Percentiles rank a stretch among this genome's conserved stretches.
These are phyloP conservation scores for Globisporangium polare DNA, from an alignment of 352 stramenopile species.

Conservation along the genomic window DNA sequence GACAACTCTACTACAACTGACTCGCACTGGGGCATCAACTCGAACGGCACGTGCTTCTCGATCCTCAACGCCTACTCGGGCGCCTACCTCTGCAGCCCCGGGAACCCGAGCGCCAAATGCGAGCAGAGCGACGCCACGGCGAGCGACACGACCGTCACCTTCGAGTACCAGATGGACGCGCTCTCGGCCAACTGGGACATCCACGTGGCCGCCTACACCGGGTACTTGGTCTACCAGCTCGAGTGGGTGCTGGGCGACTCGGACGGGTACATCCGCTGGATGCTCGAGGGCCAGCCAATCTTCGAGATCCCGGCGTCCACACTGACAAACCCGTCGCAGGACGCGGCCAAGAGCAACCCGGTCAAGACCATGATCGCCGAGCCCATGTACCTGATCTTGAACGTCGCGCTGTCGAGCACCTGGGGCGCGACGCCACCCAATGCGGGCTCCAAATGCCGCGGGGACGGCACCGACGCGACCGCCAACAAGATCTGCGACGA, in stretches of 20 bases:
- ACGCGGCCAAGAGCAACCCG: conserved; percentile 51
- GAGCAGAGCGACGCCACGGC: conserved; percentile 33
- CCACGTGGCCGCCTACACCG: conserved; percentile 58
- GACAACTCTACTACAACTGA: conserved; percentile 23
- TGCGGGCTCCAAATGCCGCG: conserved; percentile 47
- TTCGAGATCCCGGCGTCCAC: conserved; percentile 79
- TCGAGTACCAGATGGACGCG: conserved; percentile 73
- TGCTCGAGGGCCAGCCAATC: conserved; percentile 74
- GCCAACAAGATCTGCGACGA: conserved; percentile 51
- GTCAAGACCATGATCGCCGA: conserved; percentile 93
- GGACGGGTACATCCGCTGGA: conserved; percentile 62
- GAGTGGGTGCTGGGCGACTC: conserved; percentile 62
- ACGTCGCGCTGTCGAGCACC: conserved; percentile 90
- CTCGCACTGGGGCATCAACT: conserved; percentile 62
- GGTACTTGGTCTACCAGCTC: conserved; percentile 55
- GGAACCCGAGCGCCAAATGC: conserved; percentile 48
- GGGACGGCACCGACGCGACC: conserved; percentile 36
- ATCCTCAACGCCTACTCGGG: conserved; percentile 63
- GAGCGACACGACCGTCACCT: conserved; percentile 53
- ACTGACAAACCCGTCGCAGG: conserved; percentile 47
- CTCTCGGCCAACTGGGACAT: conserved; percentile 66
- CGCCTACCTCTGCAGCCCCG: conserved; percentile 52
- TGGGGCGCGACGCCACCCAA: conserved; percentile 81
- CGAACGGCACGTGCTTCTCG: conserved; percentile 59
- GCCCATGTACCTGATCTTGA: conserved; percentile 94